Base-by-base conservation (phyloP, 1,139 yeast species). In the Yamadazyma triangularis region DNA sequence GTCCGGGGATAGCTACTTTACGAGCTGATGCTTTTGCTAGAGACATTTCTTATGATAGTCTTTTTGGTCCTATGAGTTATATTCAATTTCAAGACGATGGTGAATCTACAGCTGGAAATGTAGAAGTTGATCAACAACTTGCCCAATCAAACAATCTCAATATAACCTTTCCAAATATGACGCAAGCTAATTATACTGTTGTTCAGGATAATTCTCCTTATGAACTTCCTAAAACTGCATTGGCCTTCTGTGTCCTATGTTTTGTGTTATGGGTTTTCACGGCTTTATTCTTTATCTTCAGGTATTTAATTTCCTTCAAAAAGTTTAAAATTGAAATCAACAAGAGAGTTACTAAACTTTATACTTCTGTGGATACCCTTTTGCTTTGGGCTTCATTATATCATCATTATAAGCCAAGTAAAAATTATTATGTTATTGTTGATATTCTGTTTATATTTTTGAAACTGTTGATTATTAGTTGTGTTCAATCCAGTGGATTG, bases 361-460 rank as follows among this genome's bases (percentile, higher is more conserved):
- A 73, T 43, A 65, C 77, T 2, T 71, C 77, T 2, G 57, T 72
- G 32, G 65, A 58, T 35, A 54, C 65, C 3, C 64, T 74, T 28
- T 54, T 73, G 32, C 38, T 64, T 2, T 75, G 79, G 78, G 63
- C 70, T 3, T 57, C 57, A 29, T 47, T 60, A 15, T 75, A 73
- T 45, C 60, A 64, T 36, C 57, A 58, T 20, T 70, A 65, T 43
- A 59, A 61, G 16, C 78, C 79, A 2, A 50, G 58, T 15, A 54
- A 58, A 35, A 60, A 69, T 1, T 53, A 50, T 33, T 74, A 52
- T 41, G 60, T 64, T 6, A 44, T 59, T 2, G 40, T 64, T 24
- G 75, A 72, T 24, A 44, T 55, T 9, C 22, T 47, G 0, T 52
- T 55, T 4, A 32, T 63, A 5, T 28, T 72, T 1, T 20, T 57